Conservation (phyloP, 768 basidiomycete species). For the Hydnomerulius pinastri region DNA sequence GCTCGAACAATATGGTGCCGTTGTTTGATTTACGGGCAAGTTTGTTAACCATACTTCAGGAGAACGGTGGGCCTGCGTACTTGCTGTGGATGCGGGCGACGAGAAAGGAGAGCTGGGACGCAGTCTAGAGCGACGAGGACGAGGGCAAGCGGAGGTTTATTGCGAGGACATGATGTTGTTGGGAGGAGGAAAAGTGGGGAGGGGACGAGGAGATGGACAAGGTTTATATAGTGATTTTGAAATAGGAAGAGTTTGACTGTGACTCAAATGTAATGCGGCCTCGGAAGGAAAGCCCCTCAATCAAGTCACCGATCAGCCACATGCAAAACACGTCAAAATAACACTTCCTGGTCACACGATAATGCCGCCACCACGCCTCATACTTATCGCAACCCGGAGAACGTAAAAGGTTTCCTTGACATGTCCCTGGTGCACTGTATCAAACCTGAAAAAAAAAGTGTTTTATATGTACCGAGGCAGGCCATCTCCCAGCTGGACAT, state of each 20-base stretch:
- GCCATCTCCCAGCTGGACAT: no score
- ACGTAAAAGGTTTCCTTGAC: conserved; percentile 7
- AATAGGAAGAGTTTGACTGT: conserved; percentile 31
- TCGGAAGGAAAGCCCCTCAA: conserved; percentile 33
- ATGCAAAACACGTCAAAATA: conserved; percentile 26
- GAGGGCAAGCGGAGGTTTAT: conserved; percentile 33
- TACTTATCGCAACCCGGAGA: not conserved
- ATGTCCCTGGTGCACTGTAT: no score
- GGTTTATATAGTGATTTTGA: conserved; percentile 48
- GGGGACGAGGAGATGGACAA: conserved; percentile 25
- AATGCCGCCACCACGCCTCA: conserved; percentile 18
- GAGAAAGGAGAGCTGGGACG: conserved; percentile 8
- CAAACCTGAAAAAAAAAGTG: no score
- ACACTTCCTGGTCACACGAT: conserved; percentile 22
- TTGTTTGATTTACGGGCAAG: conserved; percentile 78
- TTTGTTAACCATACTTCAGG: conserved; percentile 78
- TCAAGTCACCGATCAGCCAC: conserved; percentile 22
- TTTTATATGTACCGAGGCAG: conserved; percentile 8
- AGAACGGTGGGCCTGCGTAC: conserved; percentile 30
- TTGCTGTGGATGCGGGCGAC: conserved; percentile 28
- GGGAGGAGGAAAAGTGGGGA: conserved; percentile 23
- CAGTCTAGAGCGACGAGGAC: conserved; percentile 12
- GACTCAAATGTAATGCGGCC: conserved; percentile 33
- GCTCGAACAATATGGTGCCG: conserved; percentile 87
- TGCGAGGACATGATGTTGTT: conserved; percentile 42